These are phyloP conservation scores for Erodium trifolium DNA, from an alignment of 441 rosid genomes.

Conservation along the genomic window DNA sequence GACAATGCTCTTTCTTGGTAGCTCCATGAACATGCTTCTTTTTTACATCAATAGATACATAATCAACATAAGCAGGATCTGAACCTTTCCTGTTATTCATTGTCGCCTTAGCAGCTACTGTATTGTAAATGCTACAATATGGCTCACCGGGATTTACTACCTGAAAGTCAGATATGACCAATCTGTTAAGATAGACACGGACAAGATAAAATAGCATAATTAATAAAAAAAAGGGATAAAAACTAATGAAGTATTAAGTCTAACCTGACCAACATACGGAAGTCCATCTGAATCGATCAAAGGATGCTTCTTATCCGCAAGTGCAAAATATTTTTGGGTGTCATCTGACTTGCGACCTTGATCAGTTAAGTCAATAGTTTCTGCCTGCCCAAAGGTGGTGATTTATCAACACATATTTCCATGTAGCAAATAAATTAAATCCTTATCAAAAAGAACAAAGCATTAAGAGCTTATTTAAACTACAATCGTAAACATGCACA, in stretches of 20 bases:
- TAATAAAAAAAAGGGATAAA: constrained; percentile 12
- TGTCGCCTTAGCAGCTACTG: constrained; percentile 34
- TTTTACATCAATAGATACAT: constrained; percentile 75
- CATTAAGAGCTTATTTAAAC: not conserved
- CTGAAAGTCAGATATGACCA: constrained; percentile 34
- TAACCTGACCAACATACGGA: constrained; percentile 91
- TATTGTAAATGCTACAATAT: constrained; percentile 60
- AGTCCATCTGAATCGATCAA: constrained; percentile 83
- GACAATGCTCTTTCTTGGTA: constrained; percentile 24
- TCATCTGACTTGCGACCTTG: constrained; percentile 40
- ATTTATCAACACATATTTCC: constrained; percentile 5
- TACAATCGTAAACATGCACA: not conserved
- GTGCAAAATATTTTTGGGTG: constrained; percentile 35
- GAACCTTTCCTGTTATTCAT: constrained; percentile 51
- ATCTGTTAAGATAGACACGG: constrained; percentile 13
- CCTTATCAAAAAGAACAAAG: not conserved
- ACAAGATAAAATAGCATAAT: constrained; percentile 13
- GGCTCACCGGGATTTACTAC: constrained; percentile 58
- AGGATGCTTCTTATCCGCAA: constrained; percentile 22
- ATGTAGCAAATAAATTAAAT: not conserved
- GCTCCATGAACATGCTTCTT: constrained; percentile 28
- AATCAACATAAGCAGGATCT: constrained; percentile 69
- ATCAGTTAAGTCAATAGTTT: constrained; percentile 70
- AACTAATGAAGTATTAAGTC: constrained; percentile 12
- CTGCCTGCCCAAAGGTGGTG: constrained; percentile 47